Evolutionary conservation across 163 green algal species (phyloP).

Genomic region (Chloromonas sp.): DNA sequence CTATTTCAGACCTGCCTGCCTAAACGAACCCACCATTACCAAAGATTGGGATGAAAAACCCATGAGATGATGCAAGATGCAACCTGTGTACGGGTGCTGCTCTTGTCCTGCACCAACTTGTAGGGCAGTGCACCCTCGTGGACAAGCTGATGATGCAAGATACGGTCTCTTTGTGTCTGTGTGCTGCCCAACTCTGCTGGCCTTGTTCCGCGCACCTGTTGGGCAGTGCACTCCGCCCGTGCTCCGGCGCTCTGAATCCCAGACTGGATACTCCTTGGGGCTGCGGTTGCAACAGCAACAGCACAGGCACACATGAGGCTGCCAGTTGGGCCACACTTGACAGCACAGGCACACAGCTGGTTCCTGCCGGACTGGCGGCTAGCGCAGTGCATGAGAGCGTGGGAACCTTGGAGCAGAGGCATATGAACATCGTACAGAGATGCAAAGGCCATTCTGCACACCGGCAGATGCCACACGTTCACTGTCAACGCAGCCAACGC

Average conservation of each 20-base stretch:
- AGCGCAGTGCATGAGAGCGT: too few species aligned
- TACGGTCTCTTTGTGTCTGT: neutral
- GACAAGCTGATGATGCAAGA: neutral
- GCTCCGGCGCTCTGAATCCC: neutral
- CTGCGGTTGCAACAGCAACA: neutral
- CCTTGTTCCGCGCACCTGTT: neutral
- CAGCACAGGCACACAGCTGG: neutral
- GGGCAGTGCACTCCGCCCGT: neutral
- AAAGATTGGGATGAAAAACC: neutral
- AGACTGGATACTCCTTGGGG: neutral
- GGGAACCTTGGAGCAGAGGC: neutral
- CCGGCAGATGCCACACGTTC: too few species aligned
- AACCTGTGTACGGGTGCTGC: neutral
- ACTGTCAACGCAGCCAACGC: too few species aligned
- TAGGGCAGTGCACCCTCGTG: neutral
- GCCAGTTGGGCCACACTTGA: neutral
- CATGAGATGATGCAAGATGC: neutral
- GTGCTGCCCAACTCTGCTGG: neutral
- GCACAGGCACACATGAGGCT: neutral
- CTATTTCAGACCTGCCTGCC: too few species aligned
- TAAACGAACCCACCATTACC: too few species aligned
- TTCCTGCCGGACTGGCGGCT: too few species aligned
- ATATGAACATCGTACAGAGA: neutral
- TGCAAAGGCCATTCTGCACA: neutral
- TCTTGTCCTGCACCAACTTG: neutral